Percentiles rank a stretch among this genome's conserved stretches.
phyloP scores from a whole-genome alignment of 345 rosid species.

The Syzygium aqueum region DNA sequence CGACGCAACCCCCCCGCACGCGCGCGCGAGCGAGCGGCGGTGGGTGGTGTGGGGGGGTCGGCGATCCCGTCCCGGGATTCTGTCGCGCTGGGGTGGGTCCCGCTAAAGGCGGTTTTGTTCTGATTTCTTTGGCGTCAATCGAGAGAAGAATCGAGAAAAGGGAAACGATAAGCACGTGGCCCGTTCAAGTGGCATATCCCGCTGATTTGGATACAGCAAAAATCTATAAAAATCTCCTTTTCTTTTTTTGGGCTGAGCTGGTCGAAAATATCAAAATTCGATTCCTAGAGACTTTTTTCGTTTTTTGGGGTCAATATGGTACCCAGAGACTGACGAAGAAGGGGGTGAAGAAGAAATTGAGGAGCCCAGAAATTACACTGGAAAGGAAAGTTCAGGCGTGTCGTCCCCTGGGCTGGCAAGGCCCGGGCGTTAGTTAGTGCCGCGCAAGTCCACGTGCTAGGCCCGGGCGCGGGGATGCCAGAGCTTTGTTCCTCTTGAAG shows the following conservation, averaged over 20 bases:
- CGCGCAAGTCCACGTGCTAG: background rate
- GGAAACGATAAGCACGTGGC: background rate
- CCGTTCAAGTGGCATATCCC: background rate
- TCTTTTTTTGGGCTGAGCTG: background rate
- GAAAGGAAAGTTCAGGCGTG: background rate
- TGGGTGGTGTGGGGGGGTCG: background rate
- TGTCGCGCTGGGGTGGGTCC: background rate
- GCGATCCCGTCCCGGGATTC: background rate
- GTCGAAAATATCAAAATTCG: background rate
- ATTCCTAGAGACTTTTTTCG: too few species aligned
- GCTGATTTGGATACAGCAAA: background rate
- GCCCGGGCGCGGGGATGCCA: background rate
- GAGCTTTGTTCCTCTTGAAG: background rate
- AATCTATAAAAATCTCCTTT: background rate
- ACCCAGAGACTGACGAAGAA: background rate
- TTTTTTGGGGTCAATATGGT: too few species aligned
- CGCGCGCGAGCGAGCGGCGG: too few species aligned
- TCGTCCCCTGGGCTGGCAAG: background rate
- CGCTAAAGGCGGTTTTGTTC: background rate
- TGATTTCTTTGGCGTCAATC: background rate
- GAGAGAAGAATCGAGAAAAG: background rate
- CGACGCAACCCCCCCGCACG: background rate
- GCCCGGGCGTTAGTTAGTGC: background rate
- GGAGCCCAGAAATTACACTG: rapidly evolving
- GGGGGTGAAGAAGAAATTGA: background rate